A percentile compares a stretch with the other conserved stretches of the same genome.
Conservation (phyloP, 768 basidiomycete genomes). For the Gautieria morchelliformis region DNA sequence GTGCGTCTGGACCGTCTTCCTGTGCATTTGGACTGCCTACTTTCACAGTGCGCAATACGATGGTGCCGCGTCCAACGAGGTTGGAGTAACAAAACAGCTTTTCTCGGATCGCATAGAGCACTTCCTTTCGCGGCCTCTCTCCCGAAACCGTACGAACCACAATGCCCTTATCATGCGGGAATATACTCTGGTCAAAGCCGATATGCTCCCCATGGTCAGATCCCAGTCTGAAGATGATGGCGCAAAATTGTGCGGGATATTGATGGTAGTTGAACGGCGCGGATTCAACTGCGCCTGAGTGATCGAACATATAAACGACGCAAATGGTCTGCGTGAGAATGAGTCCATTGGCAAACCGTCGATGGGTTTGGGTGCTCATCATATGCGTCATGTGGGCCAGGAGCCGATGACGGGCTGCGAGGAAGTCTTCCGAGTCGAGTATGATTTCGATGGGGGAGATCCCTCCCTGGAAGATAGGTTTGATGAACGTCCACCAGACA, state of each 20-base stretch:
- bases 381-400: too few relatives aligned
- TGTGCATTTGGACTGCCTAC: too few relatives aligned
- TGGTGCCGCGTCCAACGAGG: neutral
- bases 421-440: neutral
- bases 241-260: neutral
- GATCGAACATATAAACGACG: neutral
- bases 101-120: neutral
- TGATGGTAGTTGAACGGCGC: neutral
- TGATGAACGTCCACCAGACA: too few relatives aligned
- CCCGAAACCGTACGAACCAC: neutral
- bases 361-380: neutral
- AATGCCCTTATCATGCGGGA: neutral
- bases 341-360: neutral
- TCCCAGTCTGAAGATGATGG: neutral
- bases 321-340: neutral
- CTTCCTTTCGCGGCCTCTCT: neutral
- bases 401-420: neutral
- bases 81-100: neutral
- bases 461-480: too few relatives aligned
- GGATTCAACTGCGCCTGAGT: neutral
- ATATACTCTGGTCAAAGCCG: neutral
- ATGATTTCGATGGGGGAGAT: neutral
- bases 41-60: neutral
- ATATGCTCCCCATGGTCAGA: neutral
- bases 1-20: too few relatives aligned